These are phyloP conservation scores for Trichophaea hybrida DNA, from an alignment of 2,329 filamentous ascomycete genomes.

Conservation along the genomic window DNA sequence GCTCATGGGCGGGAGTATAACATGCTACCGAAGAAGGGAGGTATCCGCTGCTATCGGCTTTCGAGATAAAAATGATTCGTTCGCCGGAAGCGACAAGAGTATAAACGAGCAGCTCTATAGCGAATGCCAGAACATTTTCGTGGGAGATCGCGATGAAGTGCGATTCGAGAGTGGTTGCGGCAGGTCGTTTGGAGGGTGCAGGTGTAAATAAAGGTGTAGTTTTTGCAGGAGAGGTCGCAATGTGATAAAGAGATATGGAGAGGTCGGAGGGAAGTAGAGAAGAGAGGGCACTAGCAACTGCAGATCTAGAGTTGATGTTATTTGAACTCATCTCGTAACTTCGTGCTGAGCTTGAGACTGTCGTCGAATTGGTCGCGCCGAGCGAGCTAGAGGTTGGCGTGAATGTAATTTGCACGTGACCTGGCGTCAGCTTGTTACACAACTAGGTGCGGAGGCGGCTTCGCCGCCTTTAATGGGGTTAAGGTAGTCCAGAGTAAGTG, in stretches of 20 bases:
- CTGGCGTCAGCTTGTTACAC: not conserved
- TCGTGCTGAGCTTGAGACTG: not conserved
- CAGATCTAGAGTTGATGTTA: not conserved
- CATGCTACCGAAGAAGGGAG: constrained; percentile 32
- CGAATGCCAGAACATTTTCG: constrained; percentile 56
- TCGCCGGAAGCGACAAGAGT: constrained; percentile 39
- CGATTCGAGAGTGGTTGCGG: constrained; percentile 71
- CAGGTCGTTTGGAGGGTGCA: constrained; percentile 53
- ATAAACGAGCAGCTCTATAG: constrained; percentile 78
- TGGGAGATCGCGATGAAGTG: constrained; percentile 55
- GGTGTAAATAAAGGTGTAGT: constrained; percentile 66
- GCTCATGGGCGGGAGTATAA: constrained; percentile 6
- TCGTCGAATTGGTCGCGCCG: not conserved
- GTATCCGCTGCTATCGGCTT: constrained; percentile 91
- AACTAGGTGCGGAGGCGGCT: too few relatives aligned
- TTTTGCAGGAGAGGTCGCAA: constrained; percentile 68
- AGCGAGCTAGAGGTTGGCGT: not conserved
- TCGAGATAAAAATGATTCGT: constrained; percentile 75
- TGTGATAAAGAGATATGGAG: constrained; percentile 47
- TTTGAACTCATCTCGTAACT: not conserved
- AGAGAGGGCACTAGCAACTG: not conserved
- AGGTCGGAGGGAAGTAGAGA: not conserved
- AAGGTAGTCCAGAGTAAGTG: too few relatives aligned
- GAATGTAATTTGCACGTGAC: not conserved
- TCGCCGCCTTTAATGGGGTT: too few relatives aligned